Conservation (phyloP, 352 stramenopile species). For the Phytopythium chamaehyphon region DNA sequence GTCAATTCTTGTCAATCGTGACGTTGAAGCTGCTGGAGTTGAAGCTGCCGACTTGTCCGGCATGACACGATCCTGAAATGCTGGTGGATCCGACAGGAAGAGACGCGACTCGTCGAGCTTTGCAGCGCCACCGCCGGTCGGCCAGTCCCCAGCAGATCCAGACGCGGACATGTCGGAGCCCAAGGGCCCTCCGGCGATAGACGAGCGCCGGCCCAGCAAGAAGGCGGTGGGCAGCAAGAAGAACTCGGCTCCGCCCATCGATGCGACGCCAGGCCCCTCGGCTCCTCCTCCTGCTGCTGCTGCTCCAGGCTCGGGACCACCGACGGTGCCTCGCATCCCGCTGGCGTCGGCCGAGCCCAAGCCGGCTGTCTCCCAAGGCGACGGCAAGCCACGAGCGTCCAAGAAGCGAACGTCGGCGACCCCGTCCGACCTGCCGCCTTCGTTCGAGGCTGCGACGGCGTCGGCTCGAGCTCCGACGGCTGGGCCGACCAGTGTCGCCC, state of each 20-base stretch:
- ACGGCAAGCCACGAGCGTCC: conserved; percentile 27
- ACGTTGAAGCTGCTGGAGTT: no score
- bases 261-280: conserved; percentile 2
- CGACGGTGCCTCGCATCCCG: conserved; percentile 34
- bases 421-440: conserved; percentile 3
- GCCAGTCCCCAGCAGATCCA: background rate
- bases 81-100: no score
- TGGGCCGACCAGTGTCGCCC: conserved; percentile 6
- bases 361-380: background rate
- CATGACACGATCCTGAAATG: no score
- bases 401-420: conserved; percentile 43
- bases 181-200: conserved; percentile 16
- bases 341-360: conserved; percentile 38
- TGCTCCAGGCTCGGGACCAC: conserved; percentile 13
- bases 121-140: no score
- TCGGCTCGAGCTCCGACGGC: background rate
- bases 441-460: conserved; percentile 7
- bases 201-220: conserved; percentile 28
- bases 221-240: conserved; percentile 21
- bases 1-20: no score
- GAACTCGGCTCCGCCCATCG: background rate
- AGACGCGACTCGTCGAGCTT: no score
- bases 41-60: no score
- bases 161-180: conserved; percentile 29
- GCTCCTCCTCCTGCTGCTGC: conserved; percentile 7